Evolutionary conservation across 345 rosid species (phyloP).

Genomic region (Citrus reticulata): DNA sequence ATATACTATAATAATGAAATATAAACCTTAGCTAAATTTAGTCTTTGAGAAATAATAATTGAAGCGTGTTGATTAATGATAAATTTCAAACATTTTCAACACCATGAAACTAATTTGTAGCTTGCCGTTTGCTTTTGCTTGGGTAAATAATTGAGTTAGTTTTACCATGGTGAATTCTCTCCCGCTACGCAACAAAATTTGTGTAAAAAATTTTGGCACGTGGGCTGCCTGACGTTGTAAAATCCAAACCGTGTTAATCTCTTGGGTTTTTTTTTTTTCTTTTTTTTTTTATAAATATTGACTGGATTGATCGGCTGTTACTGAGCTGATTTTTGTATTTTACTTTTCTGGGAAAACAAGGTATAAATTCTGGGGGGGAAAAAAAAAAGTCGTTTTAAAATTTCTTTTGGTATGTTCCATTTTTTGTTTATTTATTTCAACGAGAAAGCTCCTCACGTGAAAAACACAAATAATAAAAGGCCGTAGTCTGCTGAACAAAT

Average conservation of each 20-base stretch:
- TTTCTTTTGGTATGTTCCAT: neutral
- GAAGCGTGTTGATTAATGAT: neutral
- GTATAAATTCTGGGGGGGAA: neutral
- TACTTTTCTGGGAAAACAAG: neutral
- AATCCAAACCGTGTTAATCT: neutral
- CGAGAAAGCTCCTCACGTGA: too few relatives aligned
- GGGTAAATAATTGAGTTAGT: too few relatives aligned
- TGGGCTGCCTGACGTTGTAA: slow-evolving; percentile 14
- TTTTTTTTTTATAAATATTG: neutral
- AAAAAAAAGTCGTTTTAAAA: too few relatives aligned
- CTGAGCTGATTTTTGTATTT: neutral
- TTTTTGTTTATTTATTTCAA: too few relatives aligned
- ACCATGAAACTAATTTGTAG: neutral
- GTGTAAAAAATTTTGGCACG: neutral
- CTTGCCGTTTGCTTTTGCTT: neutral
- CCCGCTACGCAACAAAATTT: neutral
- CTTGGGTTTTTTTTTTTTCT: neutral
- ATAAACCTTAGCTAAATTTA: too few relatives aligned
- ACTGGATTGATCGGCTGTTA: neutral
- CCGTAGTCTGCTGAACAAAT: neutral
- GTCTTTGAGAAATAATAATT: neutral
- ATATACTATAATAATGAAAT: too few relatives aligned
- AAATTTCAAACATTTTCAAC: neutral
- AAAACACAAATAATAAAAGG: neutral
- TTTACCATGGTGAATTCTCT: neutral